A percentile compares a stretch with the other conserved stretches of the same genome.
phyloP scores from a whole-genome alignment of 2,329 filamentous ascomycete genomes.

The Calonectria pteridis region DNA sequence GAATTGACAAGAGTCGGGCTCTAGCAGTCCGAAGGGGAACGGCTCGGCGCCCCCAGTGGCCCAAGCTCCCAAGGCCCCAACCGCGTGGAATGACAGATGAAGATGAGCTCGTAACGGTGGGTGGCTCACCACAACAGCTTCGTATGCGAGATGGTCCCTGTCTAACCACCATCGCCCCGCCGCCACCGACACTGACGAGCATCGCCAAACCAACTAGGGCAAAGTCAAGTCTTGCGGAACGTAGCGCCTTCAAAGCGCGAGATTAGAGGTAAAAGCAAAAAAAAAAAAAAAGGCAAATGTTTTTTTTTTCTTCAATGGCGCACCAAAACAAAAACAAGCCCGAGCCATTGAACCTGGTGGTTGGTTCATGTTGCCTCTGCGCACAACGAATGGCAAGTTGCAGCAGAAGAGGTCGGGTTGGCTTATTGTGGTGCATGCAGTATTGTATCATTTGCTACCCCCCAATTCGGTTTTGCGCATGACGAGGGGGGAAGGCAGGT shows the following conservation, averaged over 20 bases:
- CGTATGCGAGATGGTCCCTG: constrained; percentile 7
- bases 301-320: background rate
- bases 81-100: constrained; percentile 3
- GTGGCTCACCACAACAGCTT: background rate
- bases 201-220: background rate
- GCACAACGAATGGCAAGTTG: background rate
- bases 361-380: constrained; percentile 9
- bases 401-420: background rate
- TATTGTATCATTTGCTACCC: background rate
- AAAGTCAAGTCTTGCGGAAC: background rate
- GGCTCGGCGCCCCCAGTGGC: background rate
- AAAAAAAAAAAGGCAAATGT: background rate
- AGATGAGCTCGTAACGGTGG: background rate
- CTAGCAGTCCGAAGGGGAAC: background rate
- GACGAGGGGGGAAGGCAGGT: constrained; percentile 5
- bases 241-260: background rate
- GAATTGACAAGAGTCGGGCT: background rate
- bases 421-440: constrained; percentile 6
- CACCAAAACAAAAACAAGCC: background rate
- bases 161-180: background rate
- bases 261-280: background rate
- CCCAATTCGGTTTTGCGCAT: constrained; percentile 16
- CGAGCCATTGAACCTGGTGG: background rate
- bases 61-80: constrained; percentile 13
- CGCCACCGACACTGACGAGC: constrained; percentile 8